A percentile compares a stretch with the other conserved stretches of the same genome.
Evolutionary conservation across 331 rosid genomes (phyloP).

Genomic region (Spiraea crenata): DNA sequence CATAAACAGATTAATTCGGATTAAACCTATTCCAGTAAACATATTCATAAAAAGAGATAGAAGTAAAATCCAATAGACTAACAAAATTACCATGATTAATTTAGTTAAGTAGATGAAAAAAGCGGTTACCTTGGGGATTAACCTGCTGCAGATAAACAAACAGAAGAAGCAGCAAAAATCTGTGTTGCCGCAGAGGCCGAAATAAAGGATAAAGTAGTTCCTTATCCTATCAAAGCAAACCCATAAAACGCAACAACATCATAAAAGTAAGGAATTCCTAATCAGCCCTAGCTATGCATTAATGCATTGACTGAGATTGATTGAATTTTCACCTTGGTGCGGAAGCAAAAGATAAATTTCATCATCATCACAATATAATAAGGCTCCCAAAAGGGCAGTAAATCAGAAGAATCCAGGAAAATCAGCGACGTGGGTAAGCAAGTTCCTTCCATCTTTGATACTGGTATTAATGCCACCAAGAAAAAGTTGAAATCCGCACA

Average conservation of each 20-base stretch:
- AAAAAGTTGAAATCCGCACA: conserved; percentile 13
- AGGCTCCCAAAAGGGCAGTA: conserved; percentile 9
- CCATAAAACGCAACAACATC: conserved; percentile 11
- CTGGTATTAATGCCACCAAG: conserved; percentile 4
- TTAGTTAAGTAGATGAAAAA: background rate
- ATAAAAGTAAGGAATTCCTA: background rate
- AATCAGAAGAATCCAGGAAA: conserved; percentile 18
- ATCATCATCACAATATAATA: no score
- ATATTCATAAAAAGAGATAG: conserved; percentile 13
- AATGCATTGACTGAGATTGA: background rate
- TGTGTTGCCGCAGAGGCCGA: conserved; percentile 22
- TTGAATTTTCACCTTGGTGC: background rate
- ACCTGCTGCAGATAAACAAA: conserved; percentile 15
- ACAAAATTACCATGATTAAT: background rate
- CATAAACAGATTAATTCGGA: background rate
- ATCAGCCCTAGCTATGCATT: no score
- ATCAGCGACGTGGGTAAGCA: conserved; percentile 28
- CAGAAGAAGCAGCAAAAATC: conserved; percentile 1
- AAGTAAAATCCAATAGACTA: background rate
- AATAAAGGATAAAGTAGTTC: conserved; percentile 15
- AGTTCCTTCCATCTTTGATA: conserved; percentile 8
- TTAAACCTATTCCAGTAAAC: background rate
- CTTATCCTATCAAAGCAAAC: conserved; percentile 13
- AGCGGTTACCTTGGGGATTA: conserved; percentile 32
- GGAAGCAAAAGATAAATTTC: background rate